A percentile compares a stretch with the other conserved stretches of the same genome.
phyloP scores from a whole-genome alignment of 2,329 filamentous ascomycete genomes.

The Aspergillus ruber region DNA sequence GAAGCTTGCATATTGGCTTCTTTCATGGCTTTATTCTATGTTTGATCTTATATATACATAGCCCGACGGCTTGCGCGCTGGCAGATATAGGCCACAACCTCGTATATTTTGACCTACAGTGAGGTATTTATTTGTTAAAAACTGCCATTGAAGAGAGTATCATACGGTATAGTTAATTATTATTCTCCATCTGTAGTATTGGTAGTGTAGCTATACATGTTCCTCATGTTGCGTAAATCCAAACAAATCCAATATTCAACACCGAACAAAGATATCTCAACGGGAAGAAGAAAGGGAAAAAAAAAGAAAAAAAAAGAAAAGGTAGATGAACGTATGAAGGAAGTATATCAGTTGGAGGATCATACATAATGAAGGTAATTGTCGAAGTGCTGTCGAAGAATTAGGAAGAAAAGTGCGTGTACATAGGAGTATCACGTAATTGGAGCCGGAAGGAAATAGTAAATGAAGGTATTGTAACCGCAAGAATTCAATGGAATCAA shows the following conservation, averaged over 20 bases:
- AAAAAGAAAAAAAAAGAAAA: constrained; percentile 1
- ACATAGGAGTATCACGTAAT: not conserved
- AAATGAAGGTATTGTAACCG: not conserved
- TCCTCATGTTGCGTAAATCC: constrained; percentile 6
- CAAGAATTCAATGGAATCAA: not conserved
- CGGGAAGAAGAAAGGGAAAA: constrained; percentile 2
- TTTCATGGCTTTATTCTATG: not conserved
- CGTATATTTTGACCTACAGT: not conserved
- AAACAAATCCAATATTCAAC: not conserved
- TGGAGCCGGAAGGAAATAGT: not conserved
- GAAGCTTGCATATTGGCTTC: not conserved
- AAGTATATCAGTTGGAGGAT: constrained; percentile 2
- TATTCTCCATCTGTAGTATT: constrained; percentile 5
- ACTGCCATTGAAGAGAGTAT: too few species aligned
- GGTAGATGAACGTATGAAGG: constrained; percentile 2
- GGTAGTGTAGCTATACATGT: constrained; percentile 6
- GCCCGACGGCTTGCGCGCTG: not conserved
- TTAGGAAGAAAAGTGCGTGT: not conserved
- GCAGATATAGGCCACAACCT: not conserved
- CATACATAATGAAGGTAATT: constrained; percentile 11
- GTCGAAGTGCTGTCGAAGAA: not conserved
- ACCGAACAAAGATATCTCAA: not conserved
- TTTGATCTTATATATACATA: not conserved
- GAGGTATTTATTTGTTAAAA: not conserved
- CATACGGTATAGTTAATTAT: not conserved